Conservation (phyloP, 495 filamentous ascomycete genomes). For the Bombardia bombarda region DNA sequence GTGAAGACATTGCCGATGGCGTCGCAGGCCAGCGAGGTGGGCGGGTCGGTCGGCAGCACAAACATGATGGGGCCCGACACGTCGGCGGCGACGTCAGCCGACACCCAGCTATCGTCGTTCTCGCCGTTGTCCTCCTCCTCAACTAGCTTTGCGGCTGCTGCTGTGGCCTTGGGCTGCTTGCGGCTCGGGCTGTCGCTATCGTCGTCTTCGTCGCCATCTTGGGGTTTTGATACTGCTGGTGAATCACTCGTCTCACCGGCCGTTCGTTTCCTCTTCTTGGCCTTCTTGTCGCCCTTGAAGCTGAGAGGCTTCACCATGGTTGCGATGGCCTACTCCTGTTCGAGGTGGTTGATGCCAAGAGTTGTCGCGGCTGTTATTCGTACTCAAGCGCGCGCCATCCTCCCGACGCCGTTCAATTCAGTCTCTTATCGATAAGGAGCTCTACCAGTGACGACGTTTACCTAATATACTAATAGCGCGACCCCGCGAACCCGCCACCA, state of each 20-base stretch:
- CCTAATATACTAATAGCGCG: no score
- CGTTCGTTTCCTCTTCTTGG: constrained; percentile 78
- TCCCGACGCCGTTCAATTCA: no score
- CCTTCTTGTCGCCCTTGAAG: constrained; percentile 96
- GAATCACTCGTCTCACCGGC: constrained; percentile 36
- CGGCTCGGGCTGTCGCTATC: constrained; percentile 25
- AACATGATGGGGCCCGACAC: constrained; percentile 79
- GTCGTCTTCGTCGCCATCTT: constrained; percentile 33
- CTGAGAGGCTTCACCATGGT: constrained; percentile 70
- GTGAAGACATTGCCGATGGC: constrained; percentile 77
- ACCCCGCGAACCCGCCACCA: no score
- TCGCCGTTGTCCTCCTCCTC: constrained; percentile 49
- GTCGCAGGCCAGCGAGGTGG: constrained; percentile 74
- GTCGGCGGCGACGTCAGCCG: constrained; percentile 66
- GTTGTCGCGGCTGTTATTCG: no score
- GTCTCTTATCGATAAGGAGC: no score
- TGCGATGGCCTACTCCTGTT: not conserved
- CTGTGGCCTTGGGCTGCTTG: constrained; percentile 39
- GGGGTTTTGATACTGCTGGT: constrained; percentile 20
- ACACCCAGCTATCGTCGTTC: constrained; percentile 84
- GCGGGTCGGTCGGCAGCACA: constrained; percentile 59
- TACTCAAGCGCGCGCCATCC: no score
- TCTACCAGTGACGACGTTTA: no score
- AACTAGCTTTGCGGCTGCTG: constrained; percentile 27
- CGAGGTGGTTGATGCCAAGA: not conserved